Evolutionary conservation across 345 rosid species (phyloP), one percentile per base, ranked within the genome.

Genomic region (Eucalyptus decipiens): DNA sequence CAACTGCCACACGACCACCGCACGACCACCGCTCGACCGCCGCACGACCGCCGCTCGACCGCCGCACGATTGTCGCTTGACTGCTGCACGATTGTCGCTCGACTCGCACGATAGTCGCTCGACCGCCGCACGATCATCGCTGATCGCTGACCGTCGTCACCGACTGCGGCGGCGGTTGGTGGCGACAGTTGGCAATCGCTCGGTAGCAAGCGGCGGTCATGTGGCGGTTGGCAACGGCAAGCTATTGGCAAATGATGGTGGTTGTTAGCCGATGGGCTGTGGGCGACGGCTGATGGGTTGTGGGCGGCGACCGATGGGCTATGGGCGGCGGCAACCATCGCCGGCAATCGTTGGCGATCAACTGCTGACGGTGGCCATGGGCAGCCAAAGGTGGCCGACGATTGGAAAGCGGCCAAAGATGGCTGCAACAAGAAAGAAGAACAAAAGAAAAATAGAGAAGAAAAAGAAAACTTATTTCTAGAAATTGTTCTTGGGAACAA

Each of bases 1-100:
- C 1, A 5, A 47, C 0, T 5, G 0, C 13, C 4, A 14, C 48
- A 45, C 11, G 1, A 45, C 9, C 3, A 1, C 11, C 2, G 48
- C 49, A 47, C 1, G 13, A 11, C 4, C 4, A 13, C 2, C 2
- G 13, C 48, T 9, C 48, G 1, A 10, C 3, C 12, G 12, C 1
- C 0, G 4, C 47, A 2, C 3, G 47, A 45, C 9, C 47, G 2
- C 4, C 4, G 11, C 48, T 10, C 12, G 4, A 45, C 9, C 11
- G 11, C 7, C 1, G 47, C 47, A 9, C 7, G 47, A 47, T 1
- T 5, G 4, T 14, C 13, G 0, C 48, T 10, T 2, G 48, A 47
- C 0, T 1, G 12, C 47, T 3, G 9, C 47, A 45, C 1, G 11
- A 45, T 3, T n/a, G n/a, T n/a, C n/a, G n/a, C n/a, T n/a, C n/a